Evolutionary conservation across 768 basidiomycete genomes (phyloP), one percentile per base, ranked within the genome.

Genomic region (Xerocomellus dryophilus): DNA sequence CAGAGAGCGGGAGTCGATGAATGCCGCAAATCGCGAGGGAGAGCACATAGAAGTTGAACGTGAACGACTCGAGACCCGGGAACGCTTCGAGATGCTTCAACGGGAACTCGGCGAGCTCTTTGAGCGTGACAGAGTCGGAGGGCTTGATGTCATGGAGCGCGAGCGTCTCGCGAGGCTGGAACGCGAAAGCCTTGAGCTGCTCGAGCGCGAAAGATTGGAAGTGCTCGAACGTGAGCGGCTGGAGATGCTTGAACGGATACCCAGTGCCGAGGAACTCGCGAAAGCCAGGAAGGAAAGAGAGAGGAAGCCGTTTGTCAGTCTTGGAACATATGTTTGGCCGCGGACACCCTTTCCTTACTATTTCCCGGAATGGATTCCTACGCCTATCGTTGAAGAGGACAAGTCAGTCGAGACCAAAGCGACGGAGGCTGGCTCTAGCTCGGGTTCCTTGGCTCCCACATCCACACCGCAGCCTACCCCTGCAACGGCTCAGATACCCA

Each of bases 341-440:
- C 60, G 67, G 50, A 60, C 64, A 11, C 64, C 69, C 9, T 71
- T 72, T 25, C 69, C 69, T 29, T 72, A 70, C 18, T 71, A 71
- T 36, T 72, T 69, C 43, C 70, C 69, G 21, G 69, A 72, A 35
- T 63, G 66, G 60, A 68, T 71, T 42, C 66, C 68, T 39, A 56
- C 65, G 3, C 68, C 68, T 9, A 17, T 56, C 47, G 49, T 60
- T 7, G 69, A 71, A 53, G 63, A 57, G 49, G 59, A 61, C 57
- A 64, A 63, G n/a, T 9, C 27, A 43, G 60, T 57, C 38, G 62
- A 64, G 47, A 36, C 56, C 44, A 61, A 61, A 47, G 14, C 20
- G 44, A 51, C 35, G 51, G 57, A 61, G 49, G 47, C 63, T 5
- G 70, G 60, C 40, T 43, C 50, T 46, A 72, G 60, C 67, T 73